phyloP scores from a whole-genome alignment of 2,329 filamentous ascomycete genomes.

The Epichloe sibirici region DNA sequence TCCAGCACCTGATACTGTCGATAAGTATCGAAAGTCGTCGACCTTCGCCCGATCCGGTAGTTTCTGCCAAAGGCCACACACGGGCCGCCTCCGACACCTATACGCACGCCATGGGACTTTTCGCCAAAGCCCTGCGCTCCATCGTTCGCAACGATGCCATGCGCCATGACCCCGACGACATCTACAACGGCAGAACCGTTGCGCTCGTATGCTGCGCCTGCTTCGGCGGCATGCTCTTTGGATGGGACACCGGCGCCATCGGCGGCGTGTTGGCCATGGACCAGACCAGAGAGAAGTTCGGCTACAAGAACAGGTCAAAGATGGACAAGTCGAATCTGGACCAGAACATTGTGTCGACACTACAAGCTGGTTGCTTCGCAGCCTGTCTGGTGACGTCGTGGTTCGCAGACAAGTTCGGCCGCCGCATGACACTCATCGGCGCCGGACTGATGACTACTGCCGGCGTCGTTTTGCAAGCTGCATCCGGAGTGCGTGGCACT shows the following conservation, averaged over 20 bases:
- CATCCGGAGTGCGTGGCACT: slow-evolving; percentile 39
- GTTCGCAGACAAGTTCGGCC: slow-evolving; percentile 42
- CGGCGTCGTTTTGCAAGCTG: slow-evolving; percentile 53
- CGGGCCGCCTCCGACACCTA: background rate
- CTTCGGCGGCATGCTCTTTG: slow-evolving; percentile 49
- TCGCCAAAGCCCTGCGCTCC: slow-evolving; percentile 34
- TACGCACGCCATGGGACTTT: slow-evolving; percentile 22
- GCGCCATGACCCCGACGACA: slow-evolving; percentile 51
- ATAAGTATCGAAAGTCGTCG: no score
- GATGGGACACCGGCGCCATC: slow-evolving; percentile 50
- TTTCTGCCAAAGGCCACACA: background rate
- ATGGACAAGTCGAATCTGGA: slow-evolving; percentile 38
- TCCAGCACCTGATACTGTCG: no score
- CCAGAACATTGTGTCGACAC: slow-evolving; percentile 57
- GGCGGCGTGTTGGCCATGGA: slow-evolving; percentile 52
- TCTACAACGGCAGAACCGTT: slow-evolving; percentile 60
- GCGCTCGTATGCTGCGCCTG: slow-evolving; percentile 51
- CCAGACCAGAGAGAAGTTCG: slow-evolving; percentile 37
- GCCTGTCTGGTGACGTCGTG: slow-evolving; percentile 46
- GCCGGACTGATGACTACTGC: slow-evolving; percentile 44
- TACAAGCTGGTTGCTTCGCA: slow-evolving; percentile 57
- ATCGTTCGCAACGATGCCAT: slow-evolving; percentile 61
- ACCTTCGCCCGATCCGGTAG: background rate
- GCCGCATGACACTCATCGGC: slow-evolving; percentile 40
- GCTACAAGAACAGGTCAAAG: slow-evolving; percentile 17